Evolutionary conservation across 23 red algal genomes (phyloP), one percentile per base, ranked within the genome.

Genomic region (Pyropia haitanensis): DNA sequence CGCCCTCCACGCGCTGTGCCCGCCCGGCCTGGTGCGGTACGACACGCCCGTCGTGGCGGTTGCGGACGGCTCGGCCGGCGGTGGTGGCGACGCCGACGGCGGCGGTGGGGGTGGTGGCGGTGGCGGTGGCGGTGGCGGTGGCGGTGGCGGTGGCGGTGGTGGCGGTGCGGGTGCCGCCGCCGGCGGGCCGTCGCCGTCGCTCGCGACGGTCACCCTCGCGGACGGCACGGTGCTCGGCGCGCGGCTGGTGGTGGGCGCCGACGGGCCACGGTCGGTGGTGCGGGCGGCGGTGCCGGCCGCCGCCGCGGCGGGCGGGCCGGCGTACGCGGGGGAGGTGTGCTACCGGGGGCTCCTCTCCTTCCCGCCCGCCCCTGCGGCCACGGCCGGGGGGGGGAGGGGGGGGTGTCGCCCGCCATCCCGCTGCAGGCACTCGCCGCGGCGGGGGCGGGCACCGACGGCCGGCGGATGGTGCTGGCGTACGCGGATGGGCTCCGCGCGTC

Each of bases 221-320:
- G 39, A 46, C 10, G 39, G 39, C 5, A 10, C 39, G 39, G 10
- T 46, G 20, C 4, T 81, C 0, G 7, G 19, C 14, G 64, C 63
- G 16, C 50, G 72, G 48, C 57, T 92, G 16, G 71, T 79, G 12
- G 67, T 92, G 27, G 88, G 72, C 33, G 88, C 88, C 15, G 88
- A 92, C 52, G 88, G 88, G 49, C 60, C 72, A 25, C 70, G 61
- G 16, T 83, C 78, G 21, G 28, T 18, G n/a, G 27, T 79, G 71
- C 78, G 88, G 3, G 51, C 24, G 63, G 70, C 57, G 22, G 65
- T 77, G 22, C 58, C 70, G 16, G 46, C 20, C 49, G 56, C 44
- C 39, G 23, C 30, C 5, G 60, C 29, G 18, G 50, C 23, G 19
- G 23, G 27, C 14, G 55, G 44, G 13, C 30, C 68, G 15, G 44